Conservation (phyloP, 2,329 filamentous ascomycete genomes). For the Cyanodermella asteris region DNA sequence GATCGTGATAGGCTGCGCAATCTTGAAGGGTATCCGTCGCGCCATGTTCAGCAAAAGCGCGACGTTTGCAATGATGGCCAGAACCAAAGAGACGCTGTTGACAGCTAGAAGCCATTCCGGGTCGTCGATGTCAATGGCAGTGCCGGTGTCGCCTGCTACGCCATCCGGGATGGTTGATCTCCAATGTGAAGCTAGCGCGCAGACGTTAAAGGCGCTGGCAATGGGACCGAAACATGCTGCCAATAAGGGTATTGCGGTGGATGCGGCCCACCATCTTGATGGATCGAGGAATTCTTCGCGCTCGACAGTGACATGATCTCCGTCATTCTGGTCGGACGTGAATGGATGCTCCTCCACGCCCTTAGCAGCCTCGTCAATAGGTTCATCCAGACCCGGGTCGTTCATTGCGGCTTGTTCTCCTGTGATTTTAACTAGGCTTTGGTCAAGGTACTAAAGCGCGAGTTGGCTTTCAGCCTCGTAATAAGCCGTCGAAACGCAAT, state of each 20-base stretch:
- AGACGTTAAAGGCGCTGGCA: slow-evolving; percentile 32
- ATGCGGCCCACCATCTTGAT: slow-evolving; percentile 40
- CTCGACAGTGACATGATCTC: background rate
- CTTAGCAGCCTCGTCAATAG: slow-evolving; percentile 24
- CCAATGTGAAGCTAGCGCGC: slow-evolving; percentile 34
- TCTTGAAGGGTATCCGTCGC: slow-evolving; percentile 27
- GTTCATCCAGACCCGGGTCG: slow-evolving; percentile 31
- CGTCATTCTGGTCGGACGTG: too few relatives aligned
- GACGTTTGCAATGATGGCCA: slow-evolving; percentile 31
- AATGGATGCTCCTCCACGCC: slow-evolving; percentile 21
- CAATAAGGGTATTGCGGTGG: slow-evolving; percentile 34
- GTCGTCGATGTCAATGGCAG: slow-evolving; percentile 26
- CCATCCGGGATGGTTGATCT: slow-evolving; percentile 27
- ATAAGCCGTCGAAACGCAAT: too few relatives aligned
- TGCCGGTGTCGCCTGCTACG: slow-evolving; percentile 20
- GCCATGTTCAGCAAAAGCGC: slow-evolving; percentile 38
- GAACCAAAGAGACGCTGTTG: slow-evolving; percentile 32
- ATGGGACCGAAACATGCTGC: slow-evolving; percentile 31
- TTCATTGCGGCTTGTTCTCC: slow-evolving; percentile 22
- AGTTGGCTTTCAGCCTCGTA: too few relatives aligned
- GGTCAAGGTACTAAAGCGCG: too few relatives aligned
- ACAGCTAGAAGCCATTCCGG: slow-evolving; percentile 32
- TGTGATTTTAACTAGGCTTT: too few relatives aligned
- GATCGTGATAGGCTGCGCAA: slow-evolving; percentile 38
- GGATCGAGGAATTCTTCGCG: slow-evolving; percentile 6